Evolutionary conservation across 352 stramenopile species (phyloP), one percentile per base, ranked within the genome.

Genomic region (Plasmopara muralis): DNA sequence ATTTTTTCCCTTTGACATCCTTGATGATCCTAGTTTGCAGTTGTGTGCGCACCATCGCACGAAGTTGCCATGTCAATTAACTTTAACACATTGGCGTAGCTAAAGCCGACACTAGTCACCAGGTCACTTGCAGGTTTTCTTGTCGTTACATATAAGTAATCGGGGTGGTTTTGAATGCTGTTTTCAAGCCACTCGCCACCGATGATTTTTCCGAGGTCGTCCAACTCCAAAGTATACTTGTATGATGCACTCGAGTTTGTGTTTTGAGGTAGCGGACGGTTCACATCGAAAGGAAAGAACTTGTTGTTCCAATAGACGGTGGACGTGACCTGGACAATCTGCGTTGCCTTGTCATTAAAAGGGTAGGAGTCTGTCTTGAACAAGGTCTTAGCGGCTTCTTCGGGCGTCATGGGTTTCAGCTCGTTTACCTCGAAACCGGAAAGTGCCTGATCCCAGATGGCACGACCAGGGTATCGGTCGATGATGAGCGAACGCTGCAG

Each of bases 381-480:
- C 6, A 12, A 35, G 7, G 31, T 35, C 15, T 25, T 43, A 10
- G 39, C 39, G 20, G 61, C 65, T 4, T 68, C 14, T 25, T 58
- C 35, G 0, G 57, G 47, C 3, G 53, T 54, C 48, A 76, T 50
- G 9, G 61, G 46, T 12, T 53, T 43, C 37, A 53, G 34, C 15
- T 69, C 31, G 33, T 53, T 30, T 6, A 75, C 50, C 41, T 65
- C 37, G 53, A 77, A 81, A 40, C 55, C 59, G 14, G 50, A 39
- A 15, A 78, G 59, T 4, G 71, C 65, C 41, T 74, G 60, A 57
- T 81, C 76, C 68, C 68, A 81, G 38, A 79, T 59, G n/a, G 15
- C 39, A 18, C 14, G 7, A 20, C 39, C 39, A 25, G 39, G n/a
- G 18, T 43, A 16, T 43, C 39, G 15, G n/a, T 43, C 39, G 14